Percentiles rank a stretch among this genome's conserved stretches.
These are phyloP conservation scores for Sporopachydermia cereana DNA, from an alignment of 1,139 yeast genomes.

Conservation along the genomic window DNA sequence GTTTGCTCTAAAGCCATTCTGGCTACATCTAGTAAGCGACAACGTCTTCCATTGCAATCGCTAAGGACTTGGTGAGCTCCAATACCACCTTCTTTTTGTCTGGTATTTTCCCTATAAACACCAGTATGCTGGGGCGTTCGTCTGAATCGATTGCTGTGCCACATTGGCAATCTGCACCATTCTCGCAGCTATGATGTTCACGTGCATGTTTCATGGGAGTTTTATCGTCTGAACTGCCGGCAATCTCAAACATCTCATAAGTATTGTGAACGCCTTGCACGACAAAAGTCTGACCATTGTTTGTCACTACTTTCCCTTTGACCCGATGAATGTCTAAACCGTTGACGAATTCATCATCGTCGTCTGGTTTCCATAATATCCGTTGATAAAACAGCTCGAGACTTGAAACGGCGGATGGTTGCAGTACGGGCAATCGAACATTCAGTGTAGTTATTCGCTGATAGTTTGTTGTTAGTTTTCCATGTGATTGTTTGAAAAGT, in stretches of 20 bases:
- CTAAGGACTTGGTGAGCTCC: too few relatives aligned
- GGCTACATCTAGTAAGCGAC: too few relatives aligned
- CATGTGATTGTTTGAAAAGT: too few relatives aligned
- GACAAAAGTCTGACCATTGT: conserved; percentile 14
- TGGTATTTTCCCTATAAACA: conserved; percentile 70
- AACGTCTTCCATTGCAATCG: too few relatives aligned
- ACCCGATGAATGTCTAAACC: conserved; percentile 64
- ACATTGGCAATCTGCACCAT: conserved; percentile 31
- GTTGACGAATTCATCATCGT: conserved; percentile 22
- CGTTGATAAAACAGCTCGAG: conserved; percentile 54
- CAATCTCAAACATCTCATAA: conserved; percentile 13
- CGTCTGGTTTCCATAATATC: conserved; percentile 54
- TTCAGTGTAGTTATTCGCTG: conserved; percentile 51
- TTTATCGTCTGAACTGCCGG: too few relatives aligned
- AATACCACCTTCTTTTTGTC: too few relatives aligned
- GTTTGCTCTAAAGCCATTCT: too few relatives aligned
- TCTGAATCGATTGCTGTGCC: conserved; percentile 29
- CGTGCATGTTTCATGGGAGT: too few relatives aligned
- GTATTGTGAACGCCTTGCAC: conserved; percentile 5
- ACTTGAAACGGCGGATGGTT: conserved; percentile 23
- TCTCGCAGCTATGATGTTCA: neutral
- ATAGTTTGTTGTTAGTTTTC: too few relatives aligned
- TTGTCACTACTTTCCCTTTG: conserved; percentile 54
- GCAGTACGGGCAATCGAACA: conserved; percentile 38
- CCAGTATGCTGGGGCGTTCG: conserved; percentile 40